Conservation (phyloP, 2,329 filamentous ascomycete species). For the Xylariales sp. region DNA sequence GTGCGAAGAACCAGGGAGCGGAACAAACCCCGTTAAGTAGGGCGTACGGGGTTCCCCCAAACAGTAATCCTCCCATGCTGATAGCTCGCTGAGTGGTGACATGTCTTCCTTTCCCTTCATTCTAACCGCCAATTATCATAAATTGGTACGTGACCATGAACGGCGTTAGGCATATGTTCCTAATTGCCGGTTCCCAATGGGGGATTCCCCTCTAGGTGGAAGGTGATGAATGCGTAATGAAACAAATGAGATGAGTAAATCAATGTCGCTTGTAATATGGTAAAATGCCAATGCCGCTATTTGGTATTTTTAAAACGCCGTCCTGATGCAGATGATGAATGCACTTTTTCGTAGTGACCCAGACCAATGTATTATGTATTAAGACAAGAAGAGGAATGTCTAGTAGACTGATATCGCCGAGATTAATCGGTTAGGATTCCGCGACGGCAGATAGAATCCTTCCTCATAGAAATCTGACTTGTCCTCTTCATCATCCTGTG, state of each 20-base stretch:
- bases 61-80: conserved; percentile 43
- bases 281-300: conserved; percentile 50
- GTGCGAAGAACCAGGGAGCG: conserved; percentile 47
- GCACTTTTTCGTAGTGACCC: conserved; percentile 42
- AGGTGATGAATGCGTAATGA: conserved; percentile 27
- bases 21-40: conserved; percentile 38
- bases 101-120: conserved; percentile 30
- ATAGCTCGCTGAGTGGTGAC: conserved; percentile 48
- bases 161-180: conserved; percentile 23
- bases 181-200: conserved; percentile 18
- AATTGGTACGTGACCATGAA: conserved; percentile 39
- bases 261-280: conserved; percentile 46
- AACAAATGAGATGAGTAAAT: conserved; percentile 43
- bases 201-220: conserved; percentile 21
- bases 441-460: conserved; percentile 65
- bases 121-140: conserved; percentile 20
- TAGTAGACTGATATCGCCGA: conserved; percentile 70
- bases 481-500: conserved; percentile 54
- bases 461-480: conserved; percentile 61
- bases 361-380: conserved; percentile 38
- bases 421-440: conserved; percentile 63
- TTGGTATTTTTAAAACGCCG: conserved; percentile 52
- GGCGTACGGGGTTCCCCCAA: conserved; percentile 43
- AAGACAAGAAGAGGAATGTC: conserved; percentile 47
- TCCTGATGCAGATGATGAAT: conserved; percentile 52